phyloP scores from a whole-genome alignment of 345 rosid genomes.

The Limnanthes douglasii region DNA sequence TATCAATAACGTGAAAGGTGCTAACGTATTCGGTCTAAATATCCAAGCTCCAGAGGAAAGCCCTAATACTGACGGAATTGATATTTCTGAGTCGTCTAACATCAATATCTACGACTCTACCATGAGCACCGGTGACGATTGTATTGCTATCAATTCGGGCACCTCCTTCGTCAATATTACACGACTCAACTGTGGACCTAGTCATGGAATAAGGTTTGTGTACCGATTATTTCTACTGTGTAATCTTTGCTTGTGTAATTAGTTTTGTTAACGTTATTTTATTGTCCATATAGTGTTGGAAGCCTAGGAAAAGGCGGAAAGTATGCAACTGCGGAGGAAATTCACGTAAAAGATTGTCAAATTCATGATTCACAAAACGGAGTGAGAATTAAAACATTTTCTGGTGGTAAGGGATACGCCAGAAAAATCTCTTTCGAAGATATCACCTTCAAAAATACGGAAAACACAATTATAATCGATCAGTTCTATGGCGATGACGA shows the following conservation, averaged over 20 bases:
- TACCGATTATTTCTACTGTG: background rate
- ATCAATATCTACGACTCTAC: constrained; percentile 17
- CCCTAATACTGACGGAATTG: constrained; percentile 67
- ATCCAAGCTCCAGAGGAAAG: constrained; percentile 36
- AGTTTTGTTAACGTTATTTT: background rate
- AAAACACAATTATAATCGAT: constrained; percentile 27
- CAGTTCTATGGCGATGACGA: constrained; percentile 12
- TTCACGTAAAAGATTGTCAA: constrained; percentile 4
- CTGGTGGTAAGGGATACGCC: constrained; percentile 28
- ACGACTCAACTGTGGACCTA: constrained; percentile 2
- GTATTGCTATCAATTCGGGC: constrained; percentile 7
- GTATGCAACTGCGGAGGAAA: background rate
- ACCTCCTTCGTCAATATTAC: constrained; percentile 4
- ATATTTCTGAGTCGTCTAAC: constrained; percentile 18
- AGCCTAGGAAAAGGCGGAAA: background rate
- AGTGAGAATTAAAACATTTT: constrained; percentile 23
- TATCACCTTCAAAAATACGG: constrained; percentile 9
- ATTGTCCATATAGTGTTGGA: constrained; percentile 1
- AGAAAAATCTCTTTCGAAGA: constrained; percentile 19
- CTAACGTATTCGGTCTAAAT: constrained; percentile 17
- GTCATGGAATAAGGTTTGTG: constrained; percentile 10
- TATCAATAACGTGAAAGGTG: constrained; percentile 11
- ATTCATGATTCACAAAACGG: constrained; percentile 15
- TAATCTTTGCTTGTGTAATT: background rate
- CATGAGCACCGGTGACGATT: constrained; percentile 18